phyloP scores from a whole-genome alignment of 495 filamentous ascomycete species.

The Talaromyces nanjingensis region DNA sequence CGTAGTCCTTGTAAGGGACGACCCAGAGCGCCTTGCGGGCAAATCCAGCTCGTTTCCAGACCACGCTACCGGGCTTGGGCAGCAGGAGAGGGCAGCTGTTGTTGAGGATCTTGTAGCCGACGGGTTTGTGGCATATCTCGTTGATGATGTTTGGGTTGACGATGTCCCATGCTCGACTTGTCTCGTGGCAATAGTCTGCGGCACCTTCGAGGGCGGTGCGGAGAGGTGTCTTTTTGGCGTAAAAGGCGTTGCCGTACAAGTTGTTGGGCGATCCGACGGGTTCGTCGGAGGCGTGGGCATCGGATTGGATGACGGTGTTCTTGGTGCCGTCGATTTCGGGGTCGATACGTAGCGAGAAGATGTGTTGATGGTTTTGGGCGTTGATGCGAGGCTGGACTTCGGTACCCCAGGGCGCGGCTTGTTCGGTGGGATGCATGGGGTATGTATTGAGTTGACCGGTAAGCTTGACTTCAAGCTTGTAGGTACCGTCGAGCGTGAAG shows the following conservation, averaged over 20 bases:
- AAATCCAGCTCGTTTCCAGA: constrained; percentile 33
- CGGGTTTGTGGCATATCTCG: constrained; percentile 27
- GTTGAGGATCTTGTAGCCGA: constrained; percentile 35
- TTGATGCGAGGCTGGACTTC: constrained; percentile 37
- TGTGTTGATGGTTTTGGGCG: constrained; percentile 49
- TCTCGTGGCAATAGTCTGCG: constrained; percentile 39
- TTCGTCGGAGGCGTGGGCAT: constrained; percentile 32
- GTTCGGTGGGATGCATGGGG: constrained; percentile 35
- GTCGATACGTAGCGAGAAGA: constrained; percentile 48
- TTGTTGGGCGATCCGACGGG: constrained; percentile 33
- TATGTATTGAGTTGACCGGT: constrained; percentile 41
- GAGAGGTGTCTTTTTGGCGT: constrained; percentile 38
- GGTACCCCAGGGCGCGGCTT: constrained; percentile 42
- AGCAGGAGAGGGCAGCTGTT: constrained; percentile 27
- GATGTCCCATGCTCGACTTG: constrained; percentile 42
- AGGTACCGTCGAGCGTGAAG: constrained; percentile 44
- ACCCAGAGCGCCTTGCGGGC: constrained; percentile 33
- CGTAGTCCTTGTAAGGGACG: constrained; percentile 32
- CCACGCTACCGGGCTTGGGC: constrained; percentile 29
- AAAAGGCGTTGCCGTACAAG: constrained; percentile 42
- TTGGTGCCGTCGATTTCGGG: constrained; percentile 46
- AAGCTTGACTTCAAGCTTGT: constrained; percentile 41
- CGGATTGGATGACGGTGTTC: constrained; percentile 43
- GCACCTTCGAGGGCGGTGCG: constrained; percentile 34
- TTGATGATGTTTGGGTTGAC: constrained; percentile 39